Percentiles rank a stretch among this genome's conserved stretches.
Conservation (phyloP, 441 rosid genomes). For the California macrophylla region DNA sequence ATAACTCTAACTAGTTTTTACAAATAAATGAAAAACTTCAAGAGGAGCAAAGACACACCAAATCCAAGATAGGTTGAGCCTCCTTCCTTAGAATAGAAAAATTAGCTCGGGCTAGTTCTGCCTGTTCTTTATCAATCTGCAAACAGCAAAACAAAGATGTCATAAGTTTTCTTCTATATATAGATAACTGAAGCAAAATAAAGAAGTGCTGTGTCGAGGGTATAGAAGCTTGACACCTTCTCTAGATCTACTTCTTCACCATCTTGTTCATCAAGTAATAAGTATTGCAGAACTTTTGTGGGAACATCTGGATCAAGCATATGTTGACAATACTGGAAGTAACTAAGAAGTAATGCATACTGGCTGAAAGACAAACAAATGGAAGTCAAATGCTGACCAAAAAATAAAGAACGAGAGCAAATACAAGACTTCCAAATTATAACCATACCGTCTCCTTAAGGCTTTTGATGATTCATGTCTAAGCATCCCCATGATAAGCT, state of each 20-base stretch:
- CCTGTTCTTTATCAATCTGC: constrained; percentile 86
- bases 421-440: constrained; percentile 12
- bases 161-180: constrained; percentile 5
- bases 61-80: constrained; percentile 78
- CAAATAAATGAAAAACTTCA: neutral
- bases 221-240: constrained; percentile 36
- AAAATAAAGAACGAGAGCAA: neutral
- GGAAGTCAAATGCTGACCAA: constrained; percentile 18
- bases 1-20: neutral
- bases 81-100: constrained; percentile 79
- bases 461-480: constrained; percentile 93
- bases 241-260: constrained; percentile 80
- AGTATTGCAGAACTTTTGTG: constrained; percentile 57
- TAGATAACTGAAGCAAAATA: constrained; percentile 3
- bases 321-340: constrained; percentile 93
- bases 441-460: constrained; percentile 84
- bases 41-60: constrained; percentile 39
- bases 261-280: constrained; percentile 72
- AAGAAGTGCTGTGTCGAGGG: neutral
- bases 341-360: constrained; percentile 85
- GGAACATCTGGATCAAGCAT: constrained; percentile 82
- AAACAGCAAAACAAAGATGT: constrained; percentile 20
- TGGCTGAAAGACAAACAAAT: constrained; percentile 44
- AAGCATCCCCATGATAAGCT: constrained; percentile 78
- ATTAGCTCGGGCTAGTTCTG: constrained; percentile 73